Conservation (phyloP, 768 basidiomycete genomes). For the Boletus vinaceobasis region DNA sequence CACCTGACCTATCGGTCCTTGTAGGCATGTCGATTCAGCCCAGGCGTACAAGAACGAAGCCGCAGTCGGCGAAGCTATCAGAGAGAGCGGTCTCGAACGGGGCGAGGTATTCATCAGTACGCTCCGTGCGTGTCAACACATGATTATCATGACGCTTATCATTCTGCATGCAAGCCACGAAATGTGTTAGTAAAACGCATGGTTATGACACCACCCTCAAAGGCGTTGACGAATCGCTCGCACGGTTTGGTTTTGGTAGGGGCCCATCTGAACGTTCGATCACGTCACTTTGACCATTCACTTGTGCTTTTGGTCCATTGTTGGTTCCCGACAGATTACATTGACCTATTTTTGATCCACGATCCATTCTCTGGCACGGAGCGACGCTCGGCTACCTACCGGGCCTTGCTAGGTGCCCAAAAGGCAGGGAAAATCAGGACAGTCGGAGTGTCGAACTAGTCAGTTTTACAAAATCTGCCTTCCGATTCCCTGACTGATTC, state of each 20-base stretch:
- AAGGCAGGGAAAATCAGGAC: constrained; percentile 61
- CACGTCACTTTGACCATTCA: constrained; percentile 9
- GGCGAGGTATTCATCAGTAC: constrained; percentile 71
- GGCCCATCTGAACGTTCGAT: neutral
- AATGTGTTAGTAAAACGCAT: constrained; percentile 53
- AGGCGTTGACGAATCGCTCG: constrained; percentile 60
- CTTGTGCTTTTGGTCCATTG: neutral
- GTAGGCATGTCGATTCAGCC: constrained; percentile 72
- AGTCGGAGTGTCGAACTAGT: constrained; percentile 88
- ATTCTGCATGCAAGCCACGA: constrained; percentile 50
- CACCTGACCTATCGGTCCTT: neutral
- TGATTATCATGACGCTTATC: constrained; percentile 1
- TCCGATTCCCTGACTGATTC: neutral
- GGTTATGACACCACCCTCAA: constrained; percentile 60
- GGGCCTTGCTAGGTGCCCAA: constrained; percentile 62
- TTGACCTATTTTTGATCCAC: constrained; percentile 80
- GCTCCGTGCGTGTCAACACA: constrained; percentile 13
- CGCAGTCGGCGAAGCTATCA: constrained; percentile 55
- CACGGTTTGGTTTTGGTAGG: constrained; percentile 57
- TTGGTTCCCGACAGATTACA: constrained; percentile 41
- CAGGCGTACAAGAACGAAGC: constrained; percentile 66
- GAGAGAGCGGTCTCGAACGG: constrained; percentile 52
- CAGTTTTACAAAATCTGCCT: constrained; percentile 21
- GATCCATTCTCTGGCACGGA: constrained; percentile 63
- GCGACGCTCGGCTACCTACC: constrained; percentile 67